Percentiles rank a stretch among this genome's conserved stretches.
These are phyloP conservation scores for Trichoderma citrinoviride DNA, from an alignment of 2,329 filamentous ascomycete species.

Conservation along the genomic window DNA sequence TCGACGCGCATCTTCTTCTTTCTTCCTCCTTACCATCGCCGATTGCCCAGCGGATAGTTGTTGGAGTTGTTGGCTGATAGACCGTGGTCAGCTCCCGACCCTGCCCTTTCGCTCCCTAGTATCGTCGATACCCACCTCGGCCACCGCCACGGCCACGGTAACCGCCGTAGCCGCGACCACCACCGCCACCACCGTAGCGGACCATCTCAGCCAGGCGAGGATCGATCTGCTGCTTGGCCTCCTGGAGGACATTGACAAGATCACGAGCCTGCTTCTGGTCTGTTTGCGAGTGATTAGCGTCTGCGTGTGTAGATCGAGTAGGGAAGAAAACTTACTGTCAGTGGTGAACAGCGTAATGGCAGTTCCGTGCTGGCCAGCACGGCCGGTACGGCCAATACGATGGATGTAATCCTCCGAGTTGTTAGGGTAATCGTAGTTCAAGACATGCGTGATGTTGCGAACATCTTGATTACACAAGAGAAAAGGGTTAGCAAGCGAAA, in stretches of 20 bases:
- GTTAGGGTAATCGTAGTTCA: constrained; percentile 99
- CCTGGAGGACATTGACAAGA: constrained; percentile 84
- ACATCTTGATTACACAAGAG: constrained; percentile 70
- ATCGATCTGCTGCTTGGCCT: constrained; percentile 98
- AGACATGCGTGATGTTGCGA: constrained; percentile 99
- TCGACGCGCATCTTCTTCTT: constrained; percentile 13
- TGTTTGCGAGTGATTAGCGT: constrained; percentile 43
- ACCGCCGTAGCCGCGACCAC: constrained; percentile 69
- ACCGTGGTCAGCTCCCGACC: constrained; percentile 36
- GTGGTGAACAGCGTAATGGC: constrained; percentile 98
- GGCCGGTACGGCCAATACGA: constrained; percentile 91
- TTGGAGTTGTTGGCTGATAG: constrained; percentile 46
- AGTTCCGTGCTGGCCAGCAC: constrained; percentile 90
- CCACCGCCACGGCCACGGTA: constrained; percentile 61
- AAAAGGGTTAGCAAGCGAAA: constrained; percentile 71
- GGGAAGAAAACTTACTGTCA: constrained; percentile 72
- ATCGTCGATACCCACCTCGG: constrained; percentile 47
- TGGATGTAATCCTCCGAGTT: constrained; percentile 99
- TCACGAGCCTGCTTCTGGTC: constrained; percentile 96
- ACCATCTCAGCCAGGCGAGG: constrained; percentile 94
- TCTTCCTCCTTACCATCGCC: constrained; percentile 47
- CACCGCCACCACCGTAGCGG: constrained; percentile 82
- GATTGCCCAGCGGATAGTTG: constrained; percentile 48
- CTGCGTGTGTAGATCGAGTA: not conserved
- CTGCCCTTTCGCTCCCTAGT: constrained; percentile 33